Evolutionary conservation across 192 early-diverging fungal species (phyloP).

Genomic region (Backusella psychrophila): DNA sequence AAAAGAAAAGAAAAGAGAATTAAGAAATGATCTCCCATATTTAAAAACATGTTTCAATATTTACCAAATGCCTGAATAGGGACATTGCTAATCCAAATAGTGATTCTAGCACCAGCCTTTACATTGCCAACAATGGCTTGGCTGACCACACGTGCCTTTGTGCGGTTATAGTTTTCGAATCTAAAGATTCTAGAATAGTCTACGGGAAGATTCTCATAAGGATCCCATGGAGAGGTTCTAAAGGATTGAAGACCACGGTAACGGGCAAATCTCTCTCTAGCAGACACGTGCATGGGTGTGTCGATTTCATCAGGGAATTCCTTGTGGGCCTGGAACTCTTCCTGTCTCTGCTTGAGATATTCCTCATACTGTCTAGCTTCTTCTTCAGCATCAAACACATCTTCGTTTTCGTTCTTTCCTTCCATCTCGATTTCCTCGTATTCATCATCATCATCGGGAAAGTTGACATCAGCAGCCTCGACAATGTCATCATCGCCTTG

Average conservation of each 20-base stretch:
- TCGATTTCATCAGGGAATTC: slow-evolving; percentile 98
- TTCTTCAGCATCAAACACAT: slow-evolving; percentile 40
- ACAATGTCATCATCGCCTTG: slow-evolving; percentile 40
- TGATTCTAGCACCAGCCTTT: slow-evolving; percentile 69
- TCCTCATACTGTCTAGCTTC: slow-evolving; percentile 49
- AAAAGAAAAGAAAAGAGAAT: neutral
- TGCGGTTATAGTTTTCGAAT: slow-evolving; percentile 85
- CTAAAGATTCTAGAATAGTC: slow-evolving; percentile 98
- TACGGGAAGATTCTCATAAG: slow-evolving; percentile 95
- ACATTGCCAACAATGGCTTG: slow-evolving; percentile 46
- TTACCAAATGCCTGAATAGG: slow-evolving; percentile 56
- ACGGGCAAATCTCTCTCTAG: slow-evolving; percentile 84
- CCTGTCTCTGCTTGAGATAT: slow-evolving; percentile 62
- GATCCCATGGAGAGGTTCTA: slow-evolving; percentile 96
- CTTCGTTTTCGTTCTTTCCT: slow-evolving; percentile 21
- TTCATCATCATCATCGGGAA: slow-evolving; percentile 54
- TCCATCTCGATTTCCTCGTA: slow-evolving; percentile 51
- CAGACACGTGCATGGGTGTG: slow-evolving; percentile 83
- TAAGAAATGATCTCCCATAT: neutral
- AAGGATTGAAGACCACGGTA: slow-evolving; percentile 96
- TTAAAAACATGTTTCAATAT: neutral
- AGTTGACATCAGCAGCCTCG: slow-evolving; percentile 21
- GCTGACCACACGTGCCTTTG: slow-evolving; percentile 71
- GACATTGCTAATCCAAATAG: slow-evolving; percentile 69
- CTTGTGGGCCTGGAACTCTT: slow-evolving; percentile 67